Conservation (phyloP, 768 basidiomycete genomes). For the Leccinellum rugosiceps region DNA sequence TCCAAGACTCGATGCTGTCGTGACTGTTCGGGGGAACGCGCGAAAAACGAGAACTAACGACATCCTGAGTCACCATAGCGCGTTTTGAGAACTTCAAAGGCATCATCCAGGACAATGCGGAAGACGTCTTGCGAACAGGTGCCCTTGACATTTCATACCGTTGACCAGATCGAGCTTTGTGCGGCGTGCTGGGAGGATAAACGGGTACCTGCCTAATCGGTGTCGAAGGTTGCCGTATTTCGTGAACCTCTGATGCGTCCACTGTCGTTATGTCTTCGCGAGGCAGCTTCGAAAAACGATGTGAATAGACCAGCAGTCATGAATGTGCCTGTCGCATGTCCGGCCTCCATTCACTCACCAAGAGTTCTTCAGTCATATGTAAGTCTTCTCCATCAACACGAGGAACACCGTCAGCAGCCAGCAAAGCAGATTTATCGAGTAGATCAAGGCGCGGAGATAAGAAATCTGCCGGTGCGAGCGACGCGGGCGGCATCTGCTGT, state of each 20-base stretch:
- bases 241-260: not conserved
- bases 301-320: not conserved
- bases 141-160: not conserved
- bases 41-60: constrained; percentile 5
- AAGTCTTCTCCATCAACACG: constrained; percentile 18
- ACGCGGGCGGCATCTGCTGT: constrained; percentile 5
- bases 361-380: not conserved
- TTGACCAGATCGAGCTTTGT: constrained; percentile 22
- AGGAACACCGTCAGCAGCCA: constrained; percentile 6
- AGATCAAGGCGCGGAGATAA: constrained; percentile 30
- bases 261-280: not conserved
- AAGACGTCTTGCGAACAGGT: constrained; percentile 19
- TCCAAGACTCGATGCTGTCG: constrained; percentile 41
- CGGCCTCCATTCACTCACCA: constrained; percentile 17
- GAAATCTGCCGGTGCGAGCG: constrained; percentile 22
- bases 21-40: constrained; percentile 14
- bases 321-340: constrained; percentile 3
- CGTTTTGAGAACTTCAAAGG: constrained; percentile 14
- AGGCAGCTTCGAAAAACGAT: constrained; percentile 10
- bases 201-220: constrained; percentile 20
- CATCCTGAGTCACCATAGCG: not conserved
- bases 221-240: constrained; percentile 11
- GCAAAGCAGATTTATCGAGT: not conserved
- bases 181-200: constrained; percentile 24
- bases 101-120: constrained; percentile 29